Evolutionary conservation across 2,329 filamentous ascomycete species (phyloP).

Genomic region (Epichloe uncinata): DNA sequence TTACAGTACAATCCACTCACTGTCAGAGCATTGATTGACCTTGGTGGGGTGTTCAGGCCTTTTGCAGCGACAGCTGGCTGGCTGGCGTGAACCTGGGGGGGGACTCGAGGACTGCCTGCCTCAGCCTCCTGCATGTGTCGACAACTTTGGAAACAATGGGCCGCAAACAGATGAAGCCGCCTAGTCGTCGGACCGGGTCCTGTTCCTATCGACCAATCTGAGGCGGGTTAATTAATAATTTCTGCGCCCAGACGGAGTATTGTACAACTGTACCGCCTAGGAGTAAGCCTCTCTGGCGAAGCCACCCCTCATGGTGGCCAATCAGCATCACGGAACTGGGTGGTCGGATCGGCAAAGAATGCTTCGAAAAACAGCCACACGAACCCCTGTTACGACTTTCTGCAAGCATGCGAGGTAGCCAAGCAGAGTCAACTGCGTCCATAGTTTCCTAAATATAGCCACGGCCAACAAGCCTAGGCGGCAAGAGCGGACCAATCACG

Average conservation of each 20-base stretch:
- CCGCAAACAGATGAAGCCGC: not conserved
- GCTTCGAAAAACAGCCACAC: slow-evolving; percentile 5
- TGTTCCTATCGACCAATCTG: no score
- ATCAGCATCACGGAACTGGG: not conserved
- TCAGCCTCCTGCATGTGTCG: not conserved
- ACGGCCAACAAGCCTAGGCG: slow-evolving; percentile 16
- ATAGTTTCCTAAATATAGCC: slow-evolving; percentile 21
- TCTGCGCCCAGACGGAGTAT: no score
- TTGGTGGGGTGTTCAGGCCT: not conserved
- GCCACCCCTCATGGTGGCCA: not conserved
- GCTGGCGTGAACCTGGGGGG: not conserved
- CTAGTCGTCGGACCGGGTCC: not conserved
- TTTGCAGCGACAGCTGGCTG: not conserved
- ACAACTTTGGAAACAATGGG: slow-evolving; percentile 1
- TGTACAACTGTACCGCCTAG: no score
- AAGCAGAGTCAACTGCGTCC: not conserved
- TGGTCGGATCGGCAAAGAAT: not conserved
- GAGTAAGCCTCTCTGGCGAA: no score
- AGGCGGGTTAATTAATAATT: no score
- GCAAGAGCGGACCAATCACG: slow-evolving; percentile 19
- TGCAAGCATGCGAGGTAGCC: not conserved
- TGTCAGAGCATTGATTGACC: no score
- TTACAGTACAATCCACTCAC: no score
- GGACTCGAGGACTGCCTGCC: no score
- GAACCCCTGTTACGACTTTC: slow-evolving; percentile 5